A percentile compares a stretch with the other conserved stretches of the same genome.
phyloP scores from a whole-genome alignment of 2,329 filamentous ascomycete species.

The Colletotrichum sp. region DNA sequence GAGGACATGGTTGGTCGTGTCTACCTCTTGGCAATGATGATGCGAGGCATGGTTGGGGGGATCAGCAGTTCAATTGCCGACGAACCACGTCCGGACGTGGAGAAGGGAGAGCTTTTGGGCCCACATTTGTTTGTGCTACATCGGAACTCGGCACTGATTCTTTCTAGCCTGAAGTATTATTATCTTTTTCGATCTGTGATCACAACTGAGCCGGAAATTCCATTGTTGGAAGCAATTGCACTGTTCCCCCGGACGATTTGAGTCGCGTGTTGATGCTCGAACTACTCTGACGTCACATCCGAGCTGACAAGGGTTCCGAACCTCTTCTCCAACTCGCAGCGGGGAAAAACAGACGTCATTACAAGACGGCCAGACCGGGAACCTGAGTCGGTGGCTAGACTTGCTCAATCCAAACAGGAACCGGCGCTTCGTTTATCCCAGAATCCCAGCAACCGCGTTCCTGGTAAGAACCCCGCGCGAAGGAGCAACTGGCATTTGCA shows the following conservation, averaged over 20 bases:
- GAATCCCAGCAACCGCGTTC: not conserved
- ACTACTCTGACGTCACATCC: not conserved
- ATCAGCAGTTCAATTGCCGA: not conserved
- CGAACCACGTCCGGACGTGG: not conserved
- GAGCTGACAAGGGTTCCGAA: not conserved
- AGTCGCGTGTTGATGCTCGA: not conserved
- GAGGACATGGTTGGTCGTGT: not conserved
- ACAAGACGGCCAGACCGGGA: not conserved
- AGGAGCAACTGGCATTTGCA: not conserved
- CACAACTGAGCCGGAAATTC: not conserved
- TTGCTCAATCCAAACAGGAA: not conserved
- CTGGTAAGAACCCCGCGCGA: not conserved
- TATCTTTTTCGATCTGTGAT: not conserved
- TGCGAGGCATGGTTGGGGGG: not conserved
- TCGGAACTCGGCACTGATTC: not conserved
- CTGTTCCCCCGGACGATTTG: not conserved
- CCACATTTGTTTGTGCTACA: not conserved
- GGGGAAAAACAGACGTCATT: not conserved
- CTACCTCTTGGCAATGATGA: not conserved
- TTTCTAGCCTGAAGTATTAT: fast-evolving
- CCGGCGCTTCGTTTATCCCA: not conserved
- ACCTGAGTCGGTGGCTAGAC: not conserved
- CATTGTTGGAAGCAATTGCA: too few relatives aligned
- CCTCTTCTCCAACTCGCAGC: not conserved
- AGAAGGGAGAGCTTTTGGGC: not conserved